Percentiles rank a stretch among this genome's conserved stretches.
Evolutionary conservation across 2,329 filamentous ascomycete genomes (phyloP).

Genomic region (Phialophora tarda): DNA sequence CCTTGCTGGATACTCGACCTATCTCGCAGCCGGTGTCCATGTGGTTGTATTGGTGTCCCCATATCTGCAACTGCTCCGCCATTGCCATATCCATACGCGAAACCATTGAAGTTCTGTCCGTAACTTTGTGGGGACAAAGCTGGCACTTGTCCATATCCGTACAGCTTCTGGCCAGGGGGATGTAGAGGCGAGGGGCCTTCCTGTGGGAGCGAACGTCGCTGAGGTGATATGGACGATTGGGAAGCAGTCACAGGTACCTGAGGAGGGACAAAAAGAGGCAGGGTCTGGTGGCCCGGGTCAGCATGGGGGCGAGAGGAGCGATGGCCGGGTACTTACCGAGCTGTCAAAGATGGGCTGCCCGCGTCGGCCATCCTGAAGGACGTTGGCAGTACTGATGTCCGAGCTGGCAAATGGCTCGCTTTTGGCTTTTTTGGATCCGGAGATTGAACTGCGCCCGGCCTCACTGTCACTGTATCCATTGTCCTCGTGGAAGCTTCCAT

Average conservation of each 20-base stretch:
- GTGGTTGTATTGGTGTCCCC: constrained; percentile 49
- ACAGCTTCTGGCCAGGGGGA: constrained; percentile 77
- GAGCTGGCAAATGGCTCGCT: constrained; percentile 88
- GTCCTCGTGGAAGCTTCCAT: constrained; percentile 70
- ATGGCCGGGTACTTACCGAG: constrained; percentile 72
- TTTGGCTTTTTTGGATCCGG: constrained; percentile 74
- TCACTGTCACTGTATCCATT: constrained; percentile 88
- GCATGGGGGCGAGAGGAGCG: constrained; percentile 31
- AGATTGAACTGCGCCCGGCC: constrained; percentile 74
- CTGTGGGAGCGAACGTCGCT: constrained; percentile 77
- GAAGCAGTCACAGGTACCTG: constrained; percentile 94
- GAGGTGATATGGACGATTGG: constrained; percentile 94
- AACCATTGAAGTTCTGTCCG: constrained; percentile 55
- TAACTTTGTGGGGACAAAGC: constrained; percentile 86
- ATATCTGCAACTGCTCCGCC: constrained; percentile 36
- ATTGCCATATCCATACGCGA: constrained; percentile 38
- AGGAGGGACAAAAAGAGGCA: constrained; percentile 91
- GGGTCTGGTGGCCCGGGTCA: constrained; percentile 67
- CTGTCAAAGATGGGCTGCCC: constrained; percentile 96
- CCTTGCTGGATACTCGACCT: constrained; percentile 46
- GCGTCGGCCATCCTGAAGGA: constrained; percentile 92
- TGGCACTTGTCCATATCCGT: constrained; percentile 58
- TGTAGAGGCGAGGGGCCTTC: constrained; percentile 75
- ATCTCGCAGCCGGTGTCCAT: constrained; percentile 70
- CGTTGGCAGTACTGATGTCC: constrained; percentile 97